Conservation (phyloP, 2,329 filamentous ascomycete genomes). For the Colletotrichum siamense region DNA sequence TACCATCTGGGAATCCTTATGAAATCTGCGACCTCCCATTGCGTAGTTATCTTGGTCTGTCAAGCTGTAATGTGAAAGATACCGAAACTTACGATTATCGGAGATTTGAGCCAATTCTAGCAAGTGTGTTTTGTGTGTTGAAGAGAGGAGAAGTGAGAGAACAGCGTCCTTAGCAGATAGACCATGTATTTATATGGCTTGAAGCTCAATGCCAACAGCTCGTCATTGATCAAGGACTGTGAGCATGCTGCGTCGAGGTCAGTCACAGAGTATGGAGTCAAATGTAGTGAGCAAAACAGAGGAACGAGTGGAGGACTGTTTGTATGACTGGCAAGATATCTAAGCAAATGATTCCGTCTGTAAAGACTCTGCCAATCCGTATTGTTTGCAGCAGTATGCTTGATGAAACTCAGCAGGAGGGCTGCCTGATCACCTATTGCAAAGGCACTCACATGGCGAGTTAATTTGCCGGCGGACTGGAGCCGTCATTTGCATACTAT, state of each 20-base stretch:
- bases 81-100: neutral
- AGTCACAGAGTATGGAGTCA: neutral
- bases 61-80: neutral
- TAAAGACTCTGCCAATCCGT: neutral
- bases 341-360: neutral
- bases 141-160: neutral
- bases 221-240: neutral
- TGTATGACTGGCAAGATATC: neutral
- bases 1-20: neutral
- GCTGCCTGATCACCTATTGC: neutral
- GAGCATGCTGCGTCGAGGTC: neutral
- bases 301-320: neutral
- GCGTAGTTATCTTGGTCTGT: neutral
- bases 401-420: neutral
- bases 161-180: neutral
- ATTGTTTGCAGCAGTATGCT: neutral
- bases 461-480: neutral
- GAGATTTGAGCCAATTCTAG: neutral
- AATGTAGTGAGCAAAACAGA: neutral
- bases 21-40: neutral
- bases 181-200: neutral
- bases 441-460: neutral
- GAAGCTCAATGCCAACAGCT: neutral
- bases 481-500: rapidly evolving
- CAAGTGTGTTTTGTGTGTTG: neutral